These are phyloP conservation scores for Pseudofabraea citricarpa DNA, from an alignment of 2,329 filamentous ascomycete genomes.

Conservation along the genomic window DNA sequence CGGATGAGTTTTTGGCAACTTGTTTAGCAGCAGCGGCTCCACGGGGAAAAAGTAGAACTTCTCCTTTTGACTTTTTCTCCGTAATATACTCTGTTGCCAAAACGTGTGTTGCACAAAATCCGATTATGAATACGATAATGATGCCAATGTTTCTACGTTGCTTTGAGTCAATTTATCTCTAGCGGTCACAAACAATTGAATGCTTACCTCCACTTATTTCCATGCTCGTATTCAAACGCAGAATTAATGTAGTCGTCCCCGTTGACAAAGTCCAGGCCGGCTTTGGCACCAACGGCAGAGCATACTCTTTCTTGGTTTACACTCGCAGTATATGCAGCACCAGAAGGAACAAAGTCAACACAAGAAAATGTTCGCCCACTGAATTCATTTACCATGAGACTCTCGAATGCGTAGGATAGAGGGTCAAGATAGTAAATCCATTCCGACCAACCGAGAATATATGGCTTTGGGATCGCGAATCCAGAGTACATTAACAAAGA, in stretches of 20 bases:
- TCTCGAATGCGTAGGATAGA: constrained; percentile 74
- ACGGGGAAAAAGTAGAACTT: constrained; percentile 68
- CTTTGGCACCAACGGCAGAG: constrained; percentile 43
- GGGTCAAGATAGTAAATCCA: constrained; percentile 65
- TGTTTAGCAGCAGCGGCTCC: constrained; percentile 21
- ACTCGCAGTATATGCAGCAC: constrained; percentile 2
- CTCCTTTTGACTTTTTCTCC: constrained; percentile 69
- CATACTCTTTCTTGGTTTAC: neutral
- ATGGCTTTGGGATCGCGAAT: constrained; percentile 38
- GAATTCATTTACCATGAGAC: constrained; percentile 81
- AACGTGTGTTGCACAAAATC: constrained; percentile 58
- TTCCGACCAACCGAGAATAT: constrained; percentile 72
- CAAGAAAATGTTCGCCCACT: constrained; percentile 4
- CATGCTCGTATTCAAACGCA: constrained; percentile 51
- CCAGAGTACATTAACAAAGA: constrained; percentile 25
- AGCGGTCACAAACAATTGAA: neutral
- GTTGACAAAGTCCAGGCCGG: constrained; percentile 45
- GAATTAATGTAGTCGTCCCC: constrained; percentile 53
- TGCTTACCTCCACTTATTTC: constrained; percentile 54
- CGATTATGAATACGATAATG: constrained; percentile 57
- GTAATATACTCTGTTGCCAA: constrained; percentile 53
- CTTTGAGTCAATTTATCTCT: neutral
- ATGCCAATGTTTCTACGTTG: constrained; percentile 55
- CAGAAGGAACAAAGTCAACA: constrained; percentile 7
- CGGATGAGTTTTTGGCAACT: neutral